Conservation (phyloP, 345 rosid genomes). For the Citrus hindsii region DNA sequence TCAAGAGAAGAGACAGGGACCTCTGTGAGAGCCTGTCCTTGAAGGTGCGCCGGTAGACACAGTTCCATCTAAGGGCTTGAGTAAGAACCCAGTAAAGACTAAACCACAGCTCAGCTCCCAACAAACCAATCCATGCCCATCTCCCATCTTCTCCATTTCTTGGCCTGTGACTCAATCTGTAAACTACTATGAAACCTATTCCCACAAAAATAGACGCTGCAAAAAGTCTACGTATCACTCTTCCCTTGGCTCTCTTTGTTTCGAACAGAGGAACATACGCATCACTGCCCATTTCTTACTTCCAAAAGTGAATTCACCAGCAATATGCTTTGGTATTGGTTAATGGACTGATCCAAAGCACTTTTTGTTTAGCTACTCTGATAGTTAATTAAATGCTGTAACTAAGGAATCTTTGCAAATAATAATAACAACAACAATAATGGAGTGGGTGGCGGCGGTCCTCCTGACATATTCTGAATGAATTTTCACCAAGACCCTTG, state of each 20-base stretch:
- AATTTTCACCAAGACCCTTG: neutral
- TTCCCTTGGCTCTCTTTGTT: conserved; percentile 29
- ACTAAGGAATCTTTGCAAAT: no score
- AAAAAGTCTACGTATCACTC: conserved; percentile 16
- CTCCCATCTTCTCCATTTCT: conserved; percentile 17
- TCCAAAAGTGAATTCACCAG: neutral
- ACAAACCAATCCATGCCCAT: conserved; percentile 49
- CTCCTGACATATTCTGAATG: neutral
- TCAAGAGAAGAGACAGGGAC: conserved; percentile 8
- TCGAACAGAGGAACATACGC: conserved; percentile 31
- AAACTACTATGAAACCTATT: conserved; percentile 28
- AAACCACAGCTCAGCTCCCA: conserved; percentile 48
- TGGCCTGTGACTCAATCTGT: conserved; percentile 31
- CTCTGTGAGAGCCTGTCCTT: conserved; percentile 46
- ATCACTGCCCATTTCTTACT: conserved; percentile 14
- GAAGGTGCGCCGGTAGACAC: conserved; percentile 31
- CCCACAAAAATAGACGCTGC: conserved; percentile 28
- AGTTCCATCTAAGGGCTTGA: conserved; percentile 47
- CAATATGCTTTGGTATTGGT: neutral
- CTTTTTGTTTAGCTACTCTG: no score
- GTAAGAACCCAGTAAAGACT: conserved; percentile 44
- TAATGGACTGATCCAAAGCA: neutral
- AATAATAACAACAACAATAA: no score
- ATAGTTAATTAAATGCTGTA: no score
- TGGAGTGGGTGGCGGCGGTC: neutral